Base-by-base conservation (phyloP, 345 rosid species). In the Aquilaria malaccensis region DNA sequence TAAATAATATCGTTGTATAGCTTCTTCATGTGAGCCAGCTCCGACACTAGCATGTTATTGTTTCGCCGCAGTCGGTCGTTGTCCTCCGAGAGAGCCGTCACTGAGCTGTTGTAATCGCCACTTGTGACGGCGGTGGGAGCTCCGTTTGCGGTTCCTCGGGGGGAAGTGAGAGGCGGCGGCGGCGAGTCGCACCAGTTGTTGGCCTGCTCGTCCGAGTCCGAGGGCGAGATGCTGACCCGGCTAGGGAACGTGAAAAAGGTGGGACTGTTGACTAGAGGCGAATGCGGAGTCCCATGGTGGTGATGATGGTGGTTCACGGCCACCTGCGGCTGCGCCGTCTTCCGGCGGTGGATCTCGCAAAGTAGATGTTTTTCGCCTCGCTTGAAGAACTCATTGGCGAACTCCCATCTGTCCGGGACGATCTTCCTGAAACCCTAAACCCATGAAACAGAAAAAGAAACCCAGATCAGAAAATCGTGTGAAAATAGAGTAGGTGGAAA, bases 341-440 rank as follows among this genome's bases (percentile, higher is more conserved):
- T 93, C 46, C 98, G 64, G 57, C 98, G 74, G 52, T 90, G 96
- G 87, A 93, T 93, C 81, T 87, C 97, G 53, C 96, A 93, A 51
- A 93, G 91, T 60, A 89, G 64, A 68, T 93, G 96, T 71, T 93
- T 89, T 47, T 93, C 97, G 62, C 98, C 98, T 60, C 85, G 85
- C 68, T 83, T 84, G 86, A 93, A 93, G 73, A 76, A 83, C 76
- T 89, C 98, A 58, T 93, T 93, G 0, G 97, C 97, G 45, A 93
- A 93, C 72, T 93, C 98, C 98, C 98, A 93, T 71, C 96, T 76
- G 79, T 93, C 98, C 1, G 97, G 98, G 10, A 93, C 98, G 55
- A 93, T 87, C 88, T 93, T 93, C 66, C 96, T 87, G 69, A 93
- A 93, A 57, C 98, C 98, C 98, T 93, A 83, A 41, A 58, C 4